Evolutionary conservation across 768 basidiomycete genomes (phyloP), one percentile per base, ranked within the genome.

Genomic region (Heimioporus sp.): DNA sequence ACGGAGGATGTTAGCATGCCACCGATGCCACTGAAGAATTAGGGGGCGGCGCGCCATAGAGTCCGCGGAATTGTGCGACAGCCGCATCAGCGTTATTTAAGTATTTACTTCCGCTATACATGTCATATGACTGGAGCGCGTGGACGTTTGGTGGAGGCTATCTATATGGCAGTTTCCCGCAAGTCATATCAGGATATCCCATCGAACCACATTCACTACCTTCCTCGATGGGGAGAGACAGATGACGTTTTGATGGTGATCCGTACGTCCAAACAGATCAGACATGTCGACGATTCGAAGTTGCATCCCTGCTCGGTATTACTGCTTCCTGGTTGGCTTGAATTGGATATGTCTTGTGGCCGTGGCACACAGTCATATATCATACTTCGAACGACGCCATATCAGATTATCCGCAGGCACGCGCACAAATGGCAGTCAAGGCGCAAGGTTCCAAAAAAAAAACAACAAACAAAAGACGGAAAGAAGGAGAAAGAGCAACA

Each of bases 41-140:
- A 60, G 55, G 55, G 46, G 51, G 60, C 41, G 49, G 56, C 43
- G 34, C 2, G 15, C 17, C 36, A 53, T 54, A 55, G 45, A 49
- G 45, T 59, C 62, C 59, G 59, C 62, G 59, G 63, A 51, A 41
- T 51, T 57, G 50, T 41, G 2, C 24, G 24, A 24, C 24, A 24
- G 5, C 3, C 24, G 24, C 24, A 5, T 24, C 24, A 24, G 24
- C 5, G 24, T 24, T 24, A 24, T 24, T 24, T 24, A 24, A 24
- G 24, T 21, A 10, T 34, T 51, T 52, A 48, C 48, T 12, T 54
- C 36, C 45, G 42, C 52, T 46, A 45, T 16, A 38, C 31, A 35
- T 24, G 24, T 24, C 20, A 45, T 28, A 15, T n/a, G n/a, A 48
- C 17, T 45, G 39, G 35, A n/a, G 39, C 36, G 37, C 17, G 28